Conservation (phyloP, 2,329 filamentous ascomycete species). For the Cordyceps cicadae region DNA sequence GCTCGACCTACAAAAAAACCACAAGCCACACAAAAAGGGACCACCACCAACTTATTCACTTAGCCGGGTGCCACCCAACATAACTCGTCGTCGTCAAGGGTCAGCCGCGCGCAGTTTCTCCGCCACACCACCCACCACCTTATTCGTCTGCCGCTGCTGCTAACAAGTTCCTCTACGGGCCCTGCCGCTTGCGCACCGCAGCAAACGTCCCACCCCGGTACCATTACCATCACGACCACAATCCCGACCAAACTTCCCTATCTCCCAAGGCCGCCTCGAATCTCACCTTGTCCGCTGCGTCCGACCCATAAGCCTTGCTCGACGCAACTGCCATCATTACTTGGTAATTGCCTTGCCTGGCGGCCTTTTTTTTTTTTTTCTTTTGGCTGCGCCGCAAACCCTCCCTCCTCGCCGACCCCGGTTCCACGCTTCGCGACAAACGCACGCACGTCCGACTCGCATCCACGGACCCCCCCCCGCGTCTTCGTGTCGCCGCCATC, state of each 20-base stretch:
- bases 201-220: slow-evolving; percentile 4
- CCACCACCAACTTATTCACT: too few relatives aligned
- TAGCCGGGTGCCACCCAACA: neutral
- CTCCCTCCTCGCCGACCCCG: neutral
- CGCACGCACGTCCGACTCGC: neutral
- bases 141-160: neutral
- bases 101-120: slow-evolving; percentile 10
- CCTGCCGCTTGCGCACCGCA: neutral
- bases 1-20: neutral
- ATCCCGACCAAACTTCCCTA: neutral
- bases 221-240: neutral
- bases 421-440: slow-evolving; percentile 7
- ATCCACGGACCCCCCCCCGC: neutral
- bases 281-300: neutral
- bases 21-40: neutral
- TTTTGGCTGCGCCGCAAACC: neutral
- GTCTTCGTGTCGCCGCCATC: neutral
- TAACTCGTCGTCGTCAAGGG: neutral
- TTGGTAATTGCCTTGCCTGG: neutral
- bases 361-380: neutral
- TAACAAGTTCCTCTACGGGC: neutral
- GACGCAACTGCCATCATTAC: neutral
- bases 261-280: neutral
- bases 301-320: neutral
- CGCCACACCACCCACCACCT: neutral